These are phyloP conservation scores for Phaeolepiota aurea DNA, from an alignment of 768 basidiomycete species.

Conservation along the genomic window DNA sequence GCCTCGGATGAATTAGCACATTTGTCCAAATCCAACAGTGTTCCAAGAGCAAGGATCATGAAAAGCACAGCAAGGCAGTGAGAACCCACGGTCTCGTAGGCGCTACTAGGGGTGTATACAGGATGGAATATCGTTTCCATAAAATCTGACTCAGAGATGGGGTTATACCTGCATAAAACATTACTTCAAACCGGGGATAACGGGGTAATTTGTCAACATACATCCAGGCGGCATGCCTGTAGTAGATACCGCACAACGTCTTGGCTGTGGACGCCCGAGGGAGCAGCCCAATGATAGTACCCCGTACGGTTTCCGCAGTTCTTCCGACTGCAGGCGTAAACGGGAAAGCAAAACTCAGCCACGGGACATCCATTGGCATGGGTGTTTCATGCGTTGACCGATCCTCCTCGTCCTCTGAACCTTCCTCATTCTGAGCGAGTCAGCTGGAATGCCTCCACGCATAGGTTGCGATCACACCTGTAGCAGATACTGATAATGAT, in stretches of 20 bases:
- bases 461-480: conserved; percentile 32
- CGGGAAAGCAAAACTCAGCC: conserved; percentile 55
- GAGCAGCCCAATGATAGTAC: conserved; percentile 34
- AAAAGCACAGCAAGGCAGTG: conserved; percentile 54
- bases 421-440: conserved; percentile 42
- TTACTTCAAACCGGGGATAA: background rate
- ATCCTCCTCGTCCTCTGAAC: conserved; percentile 44
- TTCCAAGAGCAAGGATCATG: conserved; percentile 58
- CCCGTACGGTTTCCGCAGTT: conserved; percentile 33
- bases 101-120: conserved; percentile 37
- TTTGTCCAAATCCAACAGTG: conserved; percentile 50
- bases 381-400: conserved; percentile 23
- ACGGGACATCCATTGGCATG: conserved; percentile 45
- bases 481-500: conserved; percentile 43
- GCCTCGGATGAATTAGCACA: conserved; percentile 47
- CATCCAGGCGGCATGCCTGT: conserved; percentile 67
- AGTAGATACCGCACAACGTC: conserved; percentile 45
- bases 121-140: conserved; percentile 41
- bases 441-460: conserved; percentile 3
- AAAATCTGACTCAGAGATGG: conserved; percentile 54
- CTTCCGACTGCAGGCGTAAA: conserved; percentile 37
- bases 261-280: conserved; percentile 31
- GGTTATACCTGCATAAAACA: conserved; percentile 44
- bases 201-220: conserved; percentile 23
- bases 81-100: conserved; percentile 30